Base-by-base conservation (phyloP, 2,329 filamentous ascomycete genomes). In the Aureobasidium namibiae region DNA sequence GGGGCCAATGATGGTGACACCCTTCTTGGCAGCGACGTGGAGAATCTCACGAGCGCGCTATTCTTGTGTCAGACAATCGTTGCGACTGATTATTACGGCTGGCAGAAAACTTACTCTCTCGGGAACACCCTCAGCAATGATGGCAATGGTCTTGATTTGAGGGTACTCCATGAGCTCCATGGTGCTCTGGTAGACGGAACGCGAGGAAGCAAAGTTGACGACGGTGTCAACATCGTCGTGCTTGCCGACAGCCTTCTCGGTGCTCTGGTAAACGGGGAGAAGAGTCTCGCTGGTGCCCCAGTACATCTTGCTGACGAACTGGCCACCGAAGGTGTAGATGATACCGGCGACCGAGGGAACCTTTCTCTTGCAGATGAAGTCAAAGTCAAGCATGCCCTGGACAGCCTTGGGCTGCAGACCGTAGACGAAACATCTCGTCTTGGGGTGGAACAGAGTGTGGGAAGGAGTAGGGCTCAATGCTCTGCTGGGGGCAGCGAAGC, bases 291-390 rank as follows among this genome's bases (percentile, higher is more conserved):
- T 96, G 73, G 94, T 99, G 73, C 94, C 94, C 94, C 94, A 99
- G 89, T 99, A 99, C 94, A 99, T 97, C 87, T 99, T 99, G 87
- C 91, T 96, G 75, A 99, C 94, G 86, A 99, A 99, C 80, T 99
- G 94, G 68, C 94, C 94, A 75, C 94, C 94, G 73, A 99, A 99
- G 69, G 94, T 96, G 83, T 99, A 99, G 83, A 99, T 97, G 79
- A 99, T 97, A 74, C 92, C 94, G 67, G 94, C 94, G 61, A 99
- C 94, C 61, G 94, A 99, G 65, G 94, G 94, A 62, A 89, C 95
- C 74, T 86, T 84, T 72, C 94, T 90, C 86, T 97, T 97, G 91
- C 94, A 99, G 80, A 99, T 99, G 84, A 97, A 99, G 83, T 99
- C 94, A 76, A 99, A 99, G 78, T 99, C 94, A 75, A 99, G 89